These are phyloP conservation scores for Ophiostoma ulmi DNA, from an alignment of 2,329 filamentous ascomycete species.

Conservation along the genomic window DNA sequence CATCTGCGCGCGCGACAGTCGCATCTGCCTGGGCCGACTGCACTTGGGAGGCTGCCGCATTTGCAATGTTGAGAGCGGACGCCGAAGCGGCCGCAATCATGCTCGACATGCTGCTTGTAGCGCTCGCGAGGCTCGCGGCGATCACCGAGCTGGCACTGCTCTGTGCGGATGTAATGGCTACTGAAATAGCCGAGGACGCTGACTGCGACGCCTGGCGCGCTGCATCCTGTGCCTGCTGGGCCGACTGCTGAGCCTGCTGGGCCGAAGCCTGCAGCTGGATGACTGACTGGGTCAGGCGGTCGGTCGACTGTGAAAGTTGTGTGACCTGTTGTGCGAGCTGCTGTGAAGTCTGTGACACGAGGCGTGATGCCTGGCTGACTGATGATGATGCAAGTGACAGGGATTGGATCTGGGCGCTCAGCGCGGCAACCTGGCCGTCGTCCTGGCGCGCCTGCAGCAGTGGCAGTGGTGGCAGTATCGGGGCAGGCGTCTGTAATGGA, in stretches of 20 bases:
- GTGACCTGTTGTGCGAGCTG: constrained; percentile 33
- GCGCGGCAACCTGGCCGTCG: constrained; percentile 29
- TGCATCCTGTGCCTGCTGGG: constrained; percentile 29
- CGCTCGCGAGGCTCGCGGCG: constrained; percentile 31
- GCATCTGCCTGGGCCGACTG: constrained; percentile 34
- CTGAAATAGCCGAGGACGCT: constrained; percentile 30
- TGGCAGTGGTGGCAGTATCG: constrained; percentile 22
- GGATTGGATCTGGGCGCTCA: constrained; percentile 32
- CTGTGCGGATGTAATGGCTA: constrained; percentile 26
- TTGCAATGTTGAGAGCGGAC: constrained; percentile 24
- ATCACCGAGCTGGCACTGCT: constrained; percentile 32
- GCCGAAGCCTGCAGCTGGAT: constrained; percentile 29
- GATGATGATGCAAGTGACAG: constrained; percentile 32
- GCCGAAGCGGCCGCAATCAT: constrained; percentile 29
- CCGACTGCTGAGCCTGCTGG: constrained; percentile 32
- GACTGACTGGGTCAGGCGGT: constrained; percentile 33
- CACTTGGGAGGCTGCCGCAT: constrained; percentile 31
- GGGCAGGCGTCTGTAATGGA: constrained; percentile 28
- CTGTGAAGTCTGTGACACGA: constrained; percentile 34
- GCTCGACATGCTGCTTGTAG: constrained; percentile 30
- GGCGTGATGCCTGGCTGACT: constrained; percentile 32
- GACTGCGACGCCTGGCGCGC: constrained; percentile 32
- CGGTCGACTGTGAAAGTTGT: constrained; percentile 32
- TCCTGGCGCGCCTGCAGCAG: constrained; percentile 26
- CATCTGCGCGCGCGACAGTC: constrained; percentile 33